Evolutionary conservation across 2,329 filamentous ascomycete genomes (phyloP).

Genomic region (Ambrosiella xylebori): DNA sequence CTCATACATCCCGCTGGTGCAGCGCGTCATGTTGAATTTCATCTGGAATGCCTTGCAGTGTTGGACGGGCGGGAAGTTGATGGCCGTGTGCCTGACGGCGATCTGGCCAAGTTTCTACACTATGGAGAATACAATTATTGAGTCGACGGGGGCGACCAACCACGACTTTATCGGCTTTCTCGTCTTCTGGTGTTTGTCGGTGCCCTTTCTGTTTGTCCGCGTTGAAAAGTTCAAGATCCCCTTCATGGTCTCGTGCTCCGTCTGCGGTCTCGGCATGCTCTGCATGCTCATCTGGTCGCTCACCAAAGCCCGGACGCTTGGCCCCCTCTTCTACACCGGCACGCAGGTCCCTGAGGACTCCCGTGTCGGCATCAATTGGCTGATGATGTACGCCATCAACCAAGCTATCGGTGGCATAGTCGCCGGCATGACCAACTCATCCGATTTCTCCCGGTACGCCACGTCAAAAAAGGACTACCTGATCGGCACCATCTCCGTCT

Average conservation of each 20-base stretch:
- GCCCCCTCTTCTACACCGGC: slow-evolving; percentile 24
- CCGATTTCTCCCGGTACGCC: slow-evolving; percentile 19
- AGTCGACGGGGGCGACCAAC: slow-evolving; percentile 22
- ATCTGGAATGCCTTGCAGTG: slow-evolving; percentile 33
- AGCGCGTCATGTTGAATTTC: slow-evolving; percentile 31
- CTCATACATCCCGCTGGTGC: slow-evolving; percentile 30
- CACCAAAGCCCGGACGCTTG: slow-evolving; percentile 26
- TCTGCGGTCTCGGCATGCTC: slow-evolving; percentile 29
- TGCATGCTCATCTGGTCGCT: slow-evolving; percentile 32
- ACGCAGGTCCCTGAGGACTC: slow-evolving; percentile 14
- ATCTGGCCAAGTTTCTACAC: slow-evolving; percentile 28
- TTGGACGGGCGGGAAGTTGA: slow-evolving; percentile 15
- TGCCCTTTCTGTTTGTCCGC: slow-evolving; percentile 30
- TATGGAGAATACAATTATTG: slow-evolving; percentile 28
- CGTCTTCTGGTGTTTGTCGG: slow-evolving; percentile 32
- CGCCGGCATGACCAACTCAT: slow-evolving; percentile 19
- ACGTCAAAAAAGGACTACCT: slow-evolving; percentile 15
- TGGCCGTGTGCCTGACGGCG: slow-evolving; percentile 25
- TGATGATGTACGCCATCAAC: slow-evolving; percentile 20
- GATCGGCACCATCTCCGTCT: slow-evolving; percentile 16
- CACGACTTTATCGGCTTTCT: slow-evolving; percentile 32
- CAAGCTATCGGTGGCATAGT: slow-evolving; percentile 18
- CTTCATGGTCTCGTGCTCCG: slow-evolving; percentile 26
- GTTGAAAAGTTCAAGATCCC: slow-evolving; percentile 32
- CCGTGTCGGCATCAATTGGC: slow-evolving; percentile 16